Conservation (phyloP, 2,329 filamentous ascomycete species). For the Aureobasidium melanogenum region DNA sequence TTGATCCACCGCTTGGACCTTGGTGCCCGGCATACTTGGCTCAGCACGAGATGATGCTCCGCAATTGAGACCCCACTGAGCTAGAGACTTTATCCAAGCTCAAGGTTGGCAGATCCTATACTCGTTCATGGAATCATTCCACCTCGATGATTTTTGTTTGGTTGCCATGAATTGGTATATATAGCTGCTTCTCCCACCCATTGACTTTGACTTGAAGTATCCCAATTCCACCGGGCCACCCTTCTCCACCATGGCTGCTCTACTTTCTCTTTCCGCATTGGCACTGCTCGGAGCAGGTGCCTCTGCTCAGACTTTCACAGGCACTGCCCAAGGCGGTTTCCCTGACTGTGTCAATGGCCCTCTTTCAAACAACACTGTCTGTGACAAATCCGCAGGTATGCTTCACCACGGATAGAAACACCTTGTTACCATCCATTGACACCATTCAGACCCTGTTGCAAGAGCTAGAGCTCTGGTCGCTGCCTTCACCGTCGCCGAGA, state of each 20-base stretch:
- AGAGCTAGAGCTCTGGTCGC: slow-evolving; percentile 41
- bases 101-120: slow-evolving; percentile 8
- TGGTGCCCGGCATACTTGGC: not conserved
- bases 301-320: slow-evolving; percentile 3
- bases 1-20: not conserved
- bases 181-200: slow-evolving; percentile 1
- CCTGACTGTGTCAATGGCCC: slow-evolving; percentile 44
- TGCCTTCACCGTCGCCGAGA: slow-evolving; percentile 44
- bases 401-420: not conserved
- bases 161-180: not conserved
- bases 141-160: not conserved
- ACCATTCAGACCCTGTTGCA: slow-evolving; percentile 22
- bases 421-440: not conserved
- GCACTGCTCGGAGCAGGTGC: slow-evolving; percentile 6
- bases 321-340: slow-evolving; percentile 23
- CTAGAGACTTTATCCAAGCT: slow-evolving; percentile 11
- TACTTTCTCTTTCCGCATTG: slow-evolving; percentile 5
- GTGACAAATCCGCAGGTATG: slow-evolving; percentile 35
- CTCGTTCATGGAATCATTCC: not conserved
- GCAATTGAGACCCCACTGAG: not conserved
- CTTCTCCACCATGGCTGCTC: slow-evolving; percentile 4
- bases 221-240: not conserved
- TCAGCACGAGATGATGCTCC: not conserved
- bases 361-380: slow-evolving; percentile 40
- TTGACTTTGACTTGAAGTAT: not conserved